Evolutionary conservation across 2,329 filamentous ascomycete genomes (phyloP), one percentile per base, ranked within the genome.

Genomic region (Exophiala lecanii-corni): DNA sequence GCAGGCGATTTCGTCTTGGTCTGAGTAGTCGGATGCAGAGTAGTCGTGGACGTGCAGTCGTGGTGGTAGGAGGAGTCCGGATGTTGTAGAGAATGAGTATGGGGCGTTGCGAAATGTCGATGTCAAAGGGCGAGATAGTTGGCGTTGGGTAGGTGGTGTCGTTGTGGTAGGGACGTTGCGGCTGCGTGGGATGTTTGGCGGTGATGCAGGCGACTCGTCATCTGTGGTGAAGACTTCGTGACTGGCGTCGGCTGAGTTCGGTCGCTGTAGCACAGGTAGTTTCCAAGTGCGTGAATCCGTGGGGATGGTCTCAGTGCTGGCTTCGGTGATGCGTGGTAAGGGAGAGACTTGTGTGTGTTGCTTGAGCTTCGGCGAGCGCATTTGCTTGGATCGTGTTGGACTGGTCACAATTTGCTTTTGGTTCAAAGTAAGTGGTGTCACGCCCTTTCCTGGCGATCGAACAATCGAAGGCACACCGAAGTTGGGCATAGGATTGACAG

Each of bases 401-500:
- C 13, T 35, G 17, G 17, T 13, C 30, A 16, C 30, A 16, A 13
- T 5, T 5, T 16, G 17, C 5, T 32, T 13, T 18, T 31, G 37
- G n/a, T 17, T 12, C 7, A 5, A 4, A 31, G 21, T 12, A 9
- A 7, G 16, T 16, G 13, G 32, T 28, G 19, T 36, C n/a, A 7
- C 5, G 5, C n/a, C 30, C 30, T n/a, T 12, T 23, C 2, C 36
- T 5, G 36, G 30, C 12, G 19, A 25, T 15, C 41, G 41, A 4
- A 39, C 21, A 28, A 44, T 39, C 16, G 35, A 39, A 9, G 41
- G 41, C 3, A 39, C 16, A 16, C 45, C 45, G 13, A 48, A 44
- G 4, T 31, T 25, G 7, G 41, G 37, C 16, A 41, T 35, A 7
- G 33, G 23, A 4, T 10, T 28, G 3, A 23, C 21, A 25, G n/a